Evolutionary conservation across 345 rosid genomes (phyloP), one percentile per base, ranked within the genome.

Genomic region (Firmiana major): DNA sequence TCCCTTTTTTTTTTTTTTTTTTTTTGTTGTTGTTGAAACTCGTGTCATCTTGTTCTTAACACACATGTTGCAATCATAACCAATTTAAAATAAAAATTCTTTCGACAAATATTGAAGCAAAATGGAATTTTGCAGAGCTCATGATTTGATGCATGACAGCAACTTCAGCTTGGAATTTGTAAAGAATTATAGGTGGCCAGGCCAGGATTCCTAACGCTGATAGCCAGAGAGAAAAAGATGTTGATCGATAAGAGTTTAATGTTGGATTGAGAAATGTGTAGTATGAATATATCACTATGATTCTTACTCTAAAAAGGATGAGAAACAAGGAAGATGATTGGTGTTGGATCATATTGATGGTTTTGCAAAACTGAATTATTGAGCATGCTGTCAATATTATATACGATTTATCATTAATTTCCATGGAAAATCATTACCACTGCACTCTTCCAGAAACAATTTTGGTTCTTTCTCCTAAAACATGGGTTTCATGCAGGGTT

Each of bases 11-110:
- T 46, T 11, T 46, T n/a, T n/a, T 8, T 43, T 8, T 43, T 8
- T 9, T 24, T 42, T 5, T 9, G 36, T 46, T 48, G 5, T 9
- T 16, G 40, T 38, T 8, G 42, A 13, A 51, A 63, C 0, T 63
- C 36, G 71, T 64, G 58, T 21, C 79, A 53, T 21, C 60, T 7
- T 63, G 17, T 48, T 26, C 74, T 42, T 54, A 40, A 26, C 66
- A n/a, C 67, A 58, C 75, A 77, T 58, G 79, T 60, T 43, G 8
- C 60, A 55, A 69, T 77, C 79, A 43, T 38, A 16, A 24, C 60
- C 4, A 19, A 0, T 4, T 0, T 10, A 49, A 48, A 48, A 9
- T 19, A 5, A 68, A 11, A 7, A 38, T 40, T 38, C 24, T 19
- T 45, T 9, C 19, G 9, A 48, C 1, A 46, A 13, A 48, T 2